Evolutionary conservation across 192 early-diverging fungal genomes (phyloP), one percentile per base, ranked within the genome.

Genomic region (Dispira simplex): DNA sequence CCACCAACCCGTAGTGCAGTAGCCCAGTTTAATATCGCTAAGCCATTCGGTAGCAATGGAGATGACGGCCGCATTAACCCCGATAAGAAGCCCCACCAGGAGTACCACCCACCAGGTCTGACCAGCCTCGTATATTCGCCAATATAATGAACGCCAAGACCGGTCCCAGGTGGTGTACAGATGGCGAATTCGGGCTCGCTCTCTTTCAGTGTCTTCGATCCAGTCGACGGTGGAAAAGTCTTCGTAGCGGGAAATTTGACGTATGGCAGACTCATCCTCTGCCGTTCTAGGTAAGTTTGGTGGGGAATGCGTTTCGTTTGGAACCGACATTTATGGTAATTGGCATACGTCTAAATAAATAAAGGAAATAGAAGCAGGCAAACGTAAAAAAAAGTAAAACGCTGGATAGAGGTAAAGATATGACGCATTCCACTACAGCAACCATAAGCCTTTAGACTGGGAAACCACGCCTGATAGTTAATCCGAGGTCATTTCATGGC

Each of bases 21-120:
- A 86, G 1, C 94, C 94, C 18, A 89, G 64, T 67, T 92, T 88
- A 56, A 87, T 77, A 71, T 95, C 92, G 62, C 84, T 89, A 13
- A 96, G 77, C 92, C 92, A 95, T 53, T 92, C 92, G 16, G 88
- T 86, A 52, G 77, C 82, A 56, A 97, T 92, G 57, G 90, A 90
- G 63, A 95, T 97, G 45, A 90, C 77, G 44, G 90, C 87, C 6
- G 91, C 88, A 66, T 90, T 83, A 14, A 93, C 46, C 0, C 95
- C 95, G 65, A 95, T 86, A 5, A 83, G 70, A 26, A 70, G 76
- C 68, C 90, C 90, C n/a, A 89, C 85, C 11, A 89, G 63, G 6
- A 82, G 77, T 2, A 94, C 79, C 10, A 97, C 85, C 51, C 91
- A 74, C 95, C 92, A 95, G 2, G 88, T 79, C 72, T 92, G 89